These are phyloP conservation scores for Cryptococcus sp. DNA, from an alignment of 1,284 basidiomycete genomes.

Conservation along the genomic window DNA sequence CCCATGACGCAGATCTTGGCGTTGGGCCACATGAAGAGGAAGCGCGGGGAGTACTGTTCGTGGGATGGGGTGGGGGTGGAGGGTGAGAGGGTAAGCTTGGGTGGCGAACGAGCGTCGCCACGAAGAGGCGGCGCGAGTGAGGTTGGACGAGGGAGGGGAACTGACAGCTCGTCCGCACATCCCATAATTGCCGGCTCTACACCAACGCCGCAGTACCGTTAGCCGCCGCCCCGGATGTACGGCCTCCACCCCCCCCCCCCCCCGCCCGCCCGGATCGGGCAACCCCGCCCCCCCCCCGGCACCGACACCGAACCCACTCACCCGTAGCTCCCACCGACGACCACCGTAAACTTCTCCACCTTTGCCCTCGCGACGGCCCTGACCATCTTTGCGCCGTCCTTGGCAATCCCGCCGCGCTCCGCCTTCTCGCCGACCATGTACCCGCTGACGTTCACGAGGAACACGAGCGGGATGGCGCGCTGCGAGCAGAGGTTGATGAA, in stretches of 20 bases:
- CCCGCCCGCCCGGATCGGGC: too few species aligned
- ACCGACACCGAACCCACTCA: conserved; percentile 11
- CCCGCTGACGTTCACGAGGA: conserved; percentile 86
- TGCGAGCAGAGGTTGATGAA: conserved; percentile 95
- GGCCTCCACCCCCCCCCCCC: too few species aligned
- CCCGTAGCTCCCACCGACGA: conserved; percentile 93
- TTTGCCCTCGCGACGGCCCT: conserved; percentile 90
- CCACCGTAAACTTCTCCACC: conserved; percentile 88
- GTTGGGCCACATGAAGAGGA: conserved; percentile 98
- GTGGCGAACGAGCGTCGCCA: too few species aligned
- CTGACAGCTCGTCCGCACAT: conserved; percentile 83
- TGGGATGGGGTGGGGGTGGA: conserved; percentile 13
- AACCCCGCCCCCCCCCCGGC: too few species aligned
- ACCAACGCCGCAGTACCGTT: not conserved
- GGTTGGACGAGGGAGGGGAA: conserved; percentile 8
- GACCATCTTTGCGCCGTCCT: conserved; percentile 98
- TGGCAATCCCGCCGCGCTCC: conserved; percentile 90
- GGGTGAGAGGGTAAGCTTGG: too few species aligned
- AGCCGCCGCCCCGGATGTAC: not conserved
- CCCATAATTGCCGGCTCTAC: conserved; percentile 81
- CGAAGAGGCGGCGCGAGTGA: too few species aligned
- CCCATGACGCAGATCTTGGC: conserved; percentile 97
- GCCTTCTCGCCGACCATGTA: conserved; percentile 96
- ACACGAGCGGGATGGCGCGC: conserved; percentile 80
- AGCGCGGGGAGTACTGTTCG: conserved; percentile 78